A percentile compares a stretch with the other conserved stretches of the same genome.
These are phyloP conservation scores for Fraxinus anomala DNA, from an alignment of 257 asterid species.

Conservation along the genomic window DNA sequence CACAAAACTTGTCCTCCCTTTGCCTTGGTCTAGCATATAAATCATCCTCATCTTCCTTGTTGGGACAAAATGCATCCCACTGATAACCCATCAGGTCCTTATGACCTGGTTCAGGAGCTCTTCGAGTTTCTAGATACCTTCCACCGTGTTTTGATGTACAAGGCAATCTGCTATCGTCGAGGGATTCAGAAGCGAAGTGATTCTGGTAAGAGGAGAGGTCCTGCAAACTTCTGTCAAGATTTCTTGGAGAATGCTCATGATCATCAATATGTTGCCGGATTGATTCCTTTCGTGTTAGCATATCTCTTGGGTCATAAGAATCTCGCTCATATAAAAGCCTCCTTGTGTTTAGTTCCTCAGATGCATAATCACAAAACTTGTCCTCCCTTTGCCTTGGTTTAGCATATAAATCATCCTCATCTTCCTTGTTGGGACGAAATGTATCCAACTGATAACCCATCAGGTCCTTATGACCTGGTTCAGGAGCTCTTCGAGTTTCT, in stretches of 20 bases:
- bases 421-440: conserved; percentile 9
- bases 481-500: conserved; percentile 16
- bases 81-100: conserved; percentile 20
- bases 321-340: not conserved
- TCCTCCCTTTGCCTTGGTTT: conserved; percentile 6
- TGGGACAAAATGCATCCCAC: conserved; percentile 13
- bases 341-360: conserved; percentile 15
- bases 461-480: conserved; percentile 18
- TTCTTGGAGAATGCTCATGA: conserved; percentile 21
- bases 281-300: conserved; percentile 17
- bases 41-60: conserved; percentile 17
- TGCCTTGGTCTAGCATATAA: conserved; percentile 16
- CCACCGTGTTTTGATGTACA: conserved; percentile 12
- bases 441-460: conserved; percentile 19
- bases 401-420: conserved; percentile 23
- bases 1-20: conserved; percentile 16
- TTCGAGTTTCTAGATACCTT: conserved; percentile 10
- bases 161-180: conserved; percentile 12
- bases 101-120: conserved; percentile 16
- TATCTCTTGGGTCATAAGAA: conserved; percentile 18
- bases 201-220: conserved; percentile 16
- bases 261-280: not conserved
- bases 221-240: conserved; percentile 19
- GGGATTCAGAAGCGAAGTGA: conserved; percentile 19
- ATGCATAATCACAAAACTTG: conserved; percentile 22